Percentiles rank a stretch among this genome's conserved stretches.
Conservation (phyloP, 768 basidiomycete species). For the Serpula lacrymans region DNA sequence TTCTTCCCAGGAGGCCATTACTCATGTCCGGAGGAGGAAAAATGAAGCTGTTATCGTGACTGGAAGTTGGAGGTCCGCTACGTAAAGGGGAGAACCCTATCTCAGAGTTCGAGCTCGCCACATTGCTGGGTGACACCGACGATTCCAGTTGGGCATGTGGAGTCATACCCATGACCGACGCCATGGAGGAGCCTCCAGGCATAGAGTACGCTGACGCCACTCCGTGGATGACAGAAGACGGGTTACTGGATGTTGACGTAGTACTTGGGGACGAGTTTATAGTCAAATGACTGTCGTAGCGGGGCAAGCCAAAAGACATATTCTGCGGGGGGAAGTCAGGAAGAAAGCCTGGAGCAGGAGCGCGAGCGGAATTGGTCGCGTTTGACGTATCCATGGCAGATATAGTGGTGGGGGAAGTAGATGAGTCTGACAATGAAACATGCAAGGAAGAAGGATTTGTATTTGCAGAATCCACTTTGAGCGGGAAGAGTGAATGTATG, state of each 20-base stretch:
- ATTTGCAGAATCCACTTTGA: conserved; percentile 24
- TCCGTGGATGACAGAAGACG: conserved; percentile 36
- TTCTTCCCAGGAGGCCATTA: conserved; percentile 14
- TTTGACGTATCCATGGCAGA: conserved; percentile 29
- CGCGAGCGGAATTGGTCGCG: conserved; percentile 9
- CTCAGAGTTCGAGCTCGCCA: conserved; percentile 19
- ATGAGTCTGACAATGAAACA: conserved; percentile 35
- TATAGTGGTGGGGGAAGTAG: conserved; percentile 32
- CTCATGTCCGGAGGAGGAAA: conserved; percentile 23
- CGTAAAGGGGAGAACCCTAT: conserved; percentile 21
- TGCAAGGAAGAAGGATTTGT: conserved; percentile 32
- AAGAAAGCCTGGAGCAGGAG: conserved; percentile 35
- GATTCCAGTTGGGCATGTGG: conserved; percentile 17
- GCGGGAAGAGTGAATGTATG: conserved; percentile 31
- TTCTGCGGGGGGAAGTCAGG: conserved; percentile 38
- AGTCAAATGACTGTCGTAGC: conserved; percentile 31
- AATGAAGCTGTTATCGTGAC: conserved; percentile 18
- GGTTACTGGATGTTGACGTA: conserved; percentile 23
- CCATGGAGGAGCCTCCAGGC: conserved; percentile 1
- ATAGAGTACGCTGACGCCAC: conserved; percentile 30
- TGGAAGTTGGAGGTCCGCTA: conserved; percentile 4
- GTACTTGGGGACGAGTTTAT: conserved; percentile 18
- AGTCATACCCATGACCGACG: conserved; percentile 5
- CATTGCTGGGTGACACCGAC: conserved; percentile 13
- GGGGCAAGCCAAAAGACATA: conserved; percentile 35